Percentiles rank a stretch among this genome's conserved stretches.
These are phyloP conservation scores for Halophytophthora batemanensis DNA, from an alignment of 352 stramenopile species.

Conservation along the genomic window DNA sequence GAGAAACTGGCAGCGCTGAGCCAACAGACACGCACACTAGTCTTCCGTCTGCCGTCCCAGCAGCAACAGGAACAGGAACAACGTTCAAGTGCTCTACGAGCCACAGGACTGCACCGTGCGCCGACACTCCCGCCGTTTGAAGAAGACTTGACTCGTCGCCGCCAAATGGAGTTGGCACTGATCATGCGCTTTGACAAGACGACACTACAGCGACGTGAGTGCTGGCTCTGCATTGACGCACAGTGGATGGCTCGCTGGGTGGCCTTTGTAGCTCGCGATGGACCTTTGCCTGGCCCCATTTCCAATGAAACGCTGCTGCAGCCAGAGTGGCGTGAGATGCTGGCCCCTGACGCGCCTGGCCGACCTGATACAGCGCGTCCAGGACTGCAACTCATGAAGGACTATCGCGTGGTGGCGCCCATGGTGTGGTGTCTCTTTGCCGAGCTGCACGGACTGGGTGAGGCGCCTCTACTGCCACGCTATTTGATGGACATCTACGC, in stretches of 20 bases:
- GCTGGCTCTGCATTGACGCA: constrained; percentile 69
- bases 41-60: constrained; percentile 41
- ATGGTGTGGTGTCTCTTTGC: constrained; percentile 75
- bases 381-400: constrained; percentile 40
- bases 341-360: constrained; percentile 28
- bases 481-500: constrained; percentile 52
- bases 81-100: neutral
- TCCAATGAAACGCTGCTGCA: constrained; percentile 58
- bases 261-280: constrained; percentile 47
- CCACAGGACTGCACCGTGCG: constrained; percentile 7
- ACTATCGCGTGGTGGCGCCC: constrained; percentile 70
- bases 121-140: constrained; percentile 17
- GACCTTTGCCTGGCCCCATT: constrained; percentile 56
- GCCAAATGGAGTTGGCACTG: constrained; percentile 60
- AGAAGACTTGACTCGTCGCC: constrained; percentile 54
- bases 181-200: constrained; percentile 62
- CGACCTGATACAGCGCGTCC: constrained; percentile 37
- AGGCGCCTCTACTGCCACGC: constrained; percentile 39
- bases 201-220: constrained; percentile 56
- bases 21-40: constrained; percentile 32
- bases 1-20: constrained; percentile 41
- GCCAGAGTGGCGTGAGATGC: constrained; percentile 23
- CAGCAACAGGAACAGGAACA: constrained; percentile 4
- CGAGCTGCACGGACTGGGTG: constrained; percentile 55
- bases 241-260: constrained; percentile 68